Conservation (phyloP, 805 yeast genomes). For the Yamadazyma nakazawae region DNA sequence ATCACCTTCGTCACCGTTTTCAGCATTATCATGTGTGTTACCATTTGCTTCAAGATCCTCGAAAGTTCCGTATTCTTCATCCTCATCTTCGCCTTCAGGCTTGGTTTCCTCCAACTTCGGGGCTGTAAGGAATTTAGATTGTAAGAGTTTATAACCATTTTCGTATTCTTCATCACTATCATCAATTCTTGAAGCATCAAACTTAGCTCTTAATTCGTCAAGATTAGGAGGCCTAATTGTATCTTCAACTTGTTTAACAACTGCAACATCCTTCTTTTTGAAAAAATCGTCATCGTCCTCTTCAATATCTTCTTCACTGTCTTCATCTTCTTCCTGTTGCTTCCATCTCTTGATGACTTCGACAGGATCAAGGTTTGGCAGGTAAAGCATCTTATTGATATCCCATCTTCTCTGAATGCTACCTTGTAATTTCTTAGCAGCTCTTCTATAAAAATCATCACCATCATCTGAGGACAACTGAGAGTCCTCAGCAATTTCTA, state of each 20-base stretch:
- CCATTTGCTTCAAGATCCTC: constrained; percentile 48
- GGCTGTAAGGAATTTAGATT: constrained; percentile 51
- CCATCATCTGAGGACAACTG: constrained; percentile 41
- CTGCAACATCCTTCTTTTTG: constrained; percentile 37
- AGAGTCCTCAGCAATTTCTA: constrained; percentile 47
- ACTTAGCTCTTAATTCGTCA: constrained; percentile 45
- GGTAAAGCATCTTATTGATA: constrained; percentile 73
- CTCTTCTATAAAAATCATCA: constrained; percentile 36
- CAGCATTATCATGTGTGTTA: constrained; percentile 25
- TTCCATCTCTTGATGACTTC: constrained; percentile 75
- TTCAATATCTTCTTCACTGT: constrained; percentile 39
- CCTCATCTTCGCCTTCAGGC: constrained; percentile 27
- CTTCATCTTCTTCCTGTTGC: constrained; percentile 42
- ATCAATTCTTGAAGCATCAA: constrained; percentile 31
- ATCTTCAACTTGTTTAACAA: constrained; percentile 26
- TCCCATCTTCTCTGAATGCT: constrained; percentile 62
- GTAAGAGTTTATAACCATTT: constrained; percentile 40
- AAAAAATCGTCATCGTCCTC: constrained; percentile 55
- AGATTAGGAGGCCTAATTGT: constrained; percentile 33
- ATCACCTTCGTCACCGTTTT: constrained; percentile 23
- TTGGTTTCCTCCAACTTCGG: constrained; percentile 40
- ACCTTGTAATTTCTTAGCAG: constrained; percentile 65
- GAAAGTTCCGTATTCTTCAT: constrained; percentile 53
- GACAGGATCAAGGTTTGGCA: constrained; percentile 70
- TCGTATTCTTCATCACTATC: constrained; percentile 37